These are phyloP conservation scores for Apodospora peruviana DNA, from an alignment of 495 filamentous ascomycete species.

Conservation along the genomic window DNA sequence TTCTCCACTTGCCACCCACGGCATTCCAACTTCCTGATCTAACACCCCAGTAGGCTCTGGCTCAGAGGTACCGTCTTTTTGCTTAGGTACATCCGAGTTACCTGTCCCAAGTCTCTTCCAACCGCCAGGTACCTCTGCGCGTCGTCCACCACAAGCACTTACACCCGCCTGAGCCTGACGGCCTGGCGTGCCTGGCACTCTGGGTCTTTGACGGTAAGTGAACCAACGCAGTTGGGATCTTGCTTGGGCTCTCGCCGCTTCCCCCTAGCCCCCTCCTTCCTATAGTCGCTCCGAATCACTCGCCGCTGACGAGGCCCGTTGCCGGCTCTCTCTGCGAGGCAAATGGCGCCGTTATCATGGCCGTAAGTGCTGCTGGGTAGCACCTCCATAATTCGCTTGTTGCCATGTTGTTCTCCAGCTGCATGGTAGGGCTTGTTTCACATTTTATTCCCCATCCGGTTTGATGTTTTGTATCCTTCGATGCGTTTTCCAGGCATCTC, in stretches of 20 bases:
- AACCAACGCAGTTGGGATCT: conserved; percentile 5
- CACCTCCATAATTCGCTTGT: conserved; percentile 32
- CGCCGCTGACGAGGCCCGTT: conserved; percentile 5
- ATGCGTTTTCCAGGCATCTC: conserved; percentile 37
- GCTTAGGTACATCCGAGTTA: conserved; percentile 18
- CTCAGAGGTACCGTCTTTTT: conserved; percentile 12
- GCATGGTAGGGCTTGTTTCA: conserved; percentile 47
- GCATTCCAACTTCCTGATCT: conserved; percentile 14
- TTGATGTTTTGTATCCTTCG: conserved; percentile 40
- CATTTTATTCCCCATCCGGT: conserved; percentile 37
- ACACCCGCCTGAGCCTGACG: neutral
- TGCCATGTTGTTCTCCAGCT: conserved; percentile 40
- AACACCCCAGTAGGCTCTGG: conserved; percentile 14
- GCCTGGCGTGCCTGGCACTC: conserved; percentile 5
- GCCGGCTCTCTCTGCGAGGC: conserved; percentile 11
- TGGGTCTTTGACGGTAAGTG: conserved; percentile 6
- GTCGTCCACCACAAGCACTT: conserved; percentile 17
- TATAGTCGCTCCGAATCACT: conserved; percentile 5
- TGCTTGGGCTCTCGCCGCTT: conserved; percentile 1
- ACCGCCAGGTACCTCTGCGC: conserved; percentile 12
- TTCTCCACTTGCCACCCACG: conserved; percentile 22
- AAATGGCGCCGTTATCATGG: conserved; percentile 16
- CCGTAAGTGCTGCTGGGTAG: conserved; percentile 6
- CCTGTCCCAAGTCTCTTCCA: conserved; percentile 6
- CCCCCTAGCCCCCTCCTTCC: conserved; percentile 4